Percentiles rank a stretch among this genome's conserved stretches.
phyloP scores from a whole-genome alignment of 768 basidiomycete species.

The Cubamyces sp. region DNA sequence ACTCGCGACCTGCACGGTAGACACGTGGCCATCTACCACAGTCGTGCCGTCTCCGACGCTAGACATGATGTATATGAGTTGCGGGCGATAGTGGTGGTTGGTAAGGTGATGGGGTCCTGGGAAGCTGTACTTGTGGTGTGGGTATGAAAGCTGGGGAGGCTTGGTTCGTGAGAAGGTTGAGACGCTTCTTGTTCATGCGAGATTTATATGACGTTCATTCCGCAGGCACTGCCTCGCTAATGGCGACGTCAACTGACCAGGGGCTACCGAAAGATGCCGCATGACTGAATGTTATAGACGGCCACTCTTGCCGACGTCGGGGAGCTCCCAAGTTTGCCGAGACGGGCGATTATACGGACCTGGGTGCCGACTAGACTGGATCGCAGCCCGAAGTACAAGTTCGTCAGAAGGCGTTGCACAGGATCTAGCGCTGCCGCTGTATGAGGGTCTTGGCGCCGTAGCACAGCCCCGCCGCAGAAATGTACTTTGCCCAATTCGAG shows the following conservation, averaged over 20 bases:
- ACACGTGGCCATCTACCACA: slow-evolving; percentile 45
- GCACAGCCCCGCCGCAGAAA: neutral
- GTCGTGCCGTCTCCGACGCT: slow-evolving; percentile 50
- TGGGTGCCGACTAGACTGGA: no score
- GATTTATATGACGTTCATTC: no score
- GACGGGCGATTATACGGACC: no score
- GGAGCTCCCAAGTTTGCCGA: no score
- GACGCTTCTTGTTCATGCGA: neutral
- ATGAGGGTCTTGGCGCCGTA: neutral
- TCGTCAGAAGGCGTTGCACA: no score
- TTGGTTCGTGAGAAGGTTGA: neutral
- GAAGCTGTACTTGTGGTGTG: neutral
- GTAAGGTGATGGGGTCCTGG: neutral
- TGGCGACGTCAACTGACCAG: slow-evolving; percentile 5
- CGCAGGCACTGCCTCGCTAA: neutral
- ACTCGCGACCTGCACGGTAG: slow-evolving; percentile 15
- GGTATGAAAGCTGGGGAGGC: neutral
- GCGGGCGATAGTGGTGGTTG: neutral
- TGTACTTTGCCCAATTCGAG: slow-evolving; percentile 1
- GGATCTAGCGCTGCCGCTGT: no score
- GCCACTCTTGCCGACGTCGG: no score
- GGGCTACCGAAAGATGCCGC: neutral
- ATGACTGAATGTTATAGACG: neutral
- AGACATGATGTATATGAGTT: slow-evolving; percentile 1
- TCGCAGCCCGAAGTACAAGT: no score